Conservation (phyloP, 257 asterid genomes). For the Rehmannia glutinosa region DNA sequence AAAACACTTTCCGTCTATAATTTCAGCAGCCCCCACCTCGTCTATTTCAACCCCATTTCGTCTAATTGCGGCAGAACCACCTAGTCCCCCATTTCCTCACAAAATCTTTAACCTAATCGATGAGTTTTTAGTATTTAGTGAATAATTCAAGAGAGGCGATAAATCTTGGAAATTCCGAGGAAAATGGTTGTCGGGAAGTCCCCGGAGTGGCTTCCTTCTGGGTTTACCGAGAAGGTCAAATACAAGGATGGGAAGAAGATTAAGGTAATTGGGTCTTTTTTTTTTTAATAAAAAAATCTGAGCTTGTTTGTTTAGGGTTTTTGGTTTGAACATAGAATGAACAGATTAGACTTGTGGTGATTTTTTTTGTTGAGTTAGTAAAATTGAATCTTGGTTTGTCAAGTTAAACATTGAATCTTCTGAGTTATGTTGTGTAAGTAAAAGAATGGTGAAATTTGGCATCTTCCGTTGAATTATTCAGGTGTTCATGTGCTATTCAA, state of each 20-base stretch:
- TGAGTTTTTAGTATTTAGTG: neutral
- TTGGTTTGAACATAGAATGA: neutral
- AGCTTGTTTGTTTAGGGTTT: neutral
- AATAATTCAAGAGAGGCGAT: neutral
- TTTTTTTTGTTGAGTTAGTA: conserved; percentile 3
- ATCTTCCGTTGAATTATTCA: neutral
- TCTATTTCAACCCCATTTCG: conserved; percentile 9
- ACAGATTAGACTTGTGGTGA: neutral
- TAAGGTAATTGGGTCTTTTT: conserved; percentile 35
- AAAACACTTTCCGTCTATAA: neutral
- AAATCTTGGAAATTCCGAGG: conserved; percentile 22
- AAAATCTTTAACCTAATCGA: neutral
- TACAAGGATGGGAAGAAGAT: conserved; percentile 43
- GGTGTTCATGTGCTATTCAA: conserved; percentile 1
- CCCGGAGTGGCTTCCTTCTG: conserved; percentile 56
- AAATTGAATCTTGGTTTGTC: neutral
- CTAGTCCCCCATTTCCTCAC: no score
- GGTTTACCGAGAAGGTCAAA: conserved; percentile 46
- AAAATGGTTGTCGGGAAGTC: conserved; percentile 42
- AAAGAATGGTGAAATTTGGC: neutral
- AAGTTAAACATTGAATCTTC: conserved; percentile 4
- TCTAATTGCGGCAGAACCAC: no score
- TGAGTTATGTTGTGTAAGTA: neutral
- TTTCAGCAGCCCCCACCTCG: conserved; percentile 1
- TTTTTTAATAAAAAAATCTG: neutral